Evolutionary conservation across 257 asterid species (phyloP).

Genomic region (Scutellaria galericulata): DNA sequence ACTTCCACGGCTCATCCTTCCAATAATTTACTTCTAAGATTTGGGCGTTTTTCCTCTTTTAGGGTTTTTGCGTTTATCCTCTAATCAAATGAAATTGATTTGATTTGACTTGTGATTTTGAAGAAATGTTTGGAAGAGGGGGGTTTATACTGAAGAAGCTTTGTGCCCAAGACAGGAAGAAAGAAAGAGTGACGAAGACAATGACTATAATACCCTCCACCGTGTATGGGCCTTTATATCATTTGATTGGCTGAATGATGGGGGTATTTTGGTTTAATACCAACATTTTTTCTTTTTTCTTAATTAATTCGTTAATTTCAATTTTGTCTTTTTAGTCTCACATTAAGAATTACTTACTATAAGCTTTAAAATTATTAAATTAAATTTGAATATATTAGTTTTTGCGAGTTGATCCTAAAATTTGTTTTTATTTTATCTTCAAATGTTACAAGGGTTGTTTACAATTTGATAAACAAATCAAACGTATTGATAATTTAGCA

Average conservation of each 20-base stretch:
- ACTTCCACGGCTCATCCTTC: slow-evolving; percentile 92
- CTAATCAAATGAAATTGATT: not conserved
- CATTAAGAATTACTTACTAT: no score
- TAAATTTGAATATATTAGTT: not conserved
- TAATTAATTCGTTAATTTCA: no score
- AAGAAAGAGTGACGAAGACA: not conserved
- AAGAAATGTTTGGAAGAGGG: not conserved
- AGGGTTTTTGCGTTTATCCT: not conserved
- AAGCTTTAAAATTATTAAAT: no score
- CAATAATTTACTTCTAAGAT: not conserved
- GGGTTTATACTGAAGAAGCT: slow-evolving; percentile 41
- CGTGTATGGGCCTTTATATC: no score
- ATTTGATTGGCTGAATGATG: no score
- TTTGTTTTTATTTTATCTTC: not conserved
- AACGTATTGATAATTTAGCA: no score
- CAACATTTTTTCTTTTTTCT: no score
- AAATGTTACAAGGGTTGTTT: no score
- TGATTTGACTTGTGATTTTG: slow-evolving; percentile 30
- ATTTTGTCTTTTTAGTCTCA: no score
- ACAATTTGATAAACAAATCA: no score
- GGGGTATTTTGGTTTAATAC: no score
- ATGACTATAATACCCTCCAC: slow-evolving; percentile 38
- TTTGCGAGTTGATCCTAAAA: not conserved
- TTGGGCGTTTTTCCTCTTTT: not conserved
- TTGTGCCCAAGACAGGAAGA: slow-evolving; percentile 47